Evolutionary conservation across 441 rosid genomes (phyloP).

Genomic region (Gossypium laxum): DNA sequence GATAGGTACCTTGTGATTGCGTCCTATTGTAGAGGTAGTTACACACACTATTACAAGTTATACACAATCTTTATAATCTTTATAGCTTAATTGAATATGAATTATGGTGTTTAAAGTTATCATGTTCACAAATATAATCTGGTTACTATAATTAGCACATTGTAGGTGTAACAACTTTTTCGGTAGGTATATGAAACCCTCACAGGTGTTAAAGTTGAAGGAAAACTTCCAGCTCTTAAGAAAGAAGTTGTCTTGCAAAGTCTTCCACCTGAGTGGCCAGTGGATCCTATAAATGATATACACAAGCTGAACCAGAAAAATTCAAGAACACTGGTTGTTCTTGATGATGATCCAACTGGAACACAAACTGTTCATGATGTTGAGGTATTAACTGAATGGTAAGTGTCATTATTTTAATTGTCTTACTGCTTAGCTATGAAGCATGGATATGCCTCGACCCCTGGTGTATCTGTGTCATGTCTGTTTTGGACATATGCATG

Average conservation of each 20-base stretch:
- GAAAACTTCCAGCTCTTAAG: conserved; percentile 57
- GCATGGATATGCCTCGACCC: neutral
- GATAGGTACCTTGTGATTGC: neutral
- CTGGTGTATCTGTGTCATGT: neutral
- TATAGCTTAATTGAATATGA: neutral
- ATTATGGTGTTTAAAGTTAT: neutral
- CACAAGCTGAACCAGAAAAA: conserved; percentile 46
- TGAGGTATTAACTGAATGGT: conserved; percentile 98
- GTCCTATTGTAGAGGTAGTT: neutral
- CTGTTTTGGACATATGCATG: neutral
- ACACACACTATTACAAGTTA: too few species aligned
- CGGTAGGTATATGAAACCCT: conserved; percentile 79
- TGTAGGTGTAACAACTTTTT: conserved; percentile 9
- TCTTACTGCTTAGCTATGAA: neutral
- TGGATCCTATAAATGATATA: conserved; percentile 64
- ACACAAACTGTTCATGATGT: conserved; percentile 94
- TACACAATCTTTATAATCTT: too few species aligned
- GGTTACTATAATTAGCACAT: neutral
- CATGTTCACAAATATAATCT: neutral
- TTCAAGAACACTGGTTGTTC: conserved; percentile 71
- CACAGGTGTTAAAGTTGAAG: conserved; percentile 76
- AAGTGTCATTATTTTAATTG: conserved; percentile 17
- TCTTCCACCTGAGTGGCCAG: conserved; percentile 84
- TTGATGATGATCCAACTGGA: conserved; percentile 98
- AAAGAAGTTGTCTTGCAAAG: conserved; percentile 57